phyloP scores from a whole-genome alignment of 805 yeast species.

The Teunomyces atbi region DNA sequence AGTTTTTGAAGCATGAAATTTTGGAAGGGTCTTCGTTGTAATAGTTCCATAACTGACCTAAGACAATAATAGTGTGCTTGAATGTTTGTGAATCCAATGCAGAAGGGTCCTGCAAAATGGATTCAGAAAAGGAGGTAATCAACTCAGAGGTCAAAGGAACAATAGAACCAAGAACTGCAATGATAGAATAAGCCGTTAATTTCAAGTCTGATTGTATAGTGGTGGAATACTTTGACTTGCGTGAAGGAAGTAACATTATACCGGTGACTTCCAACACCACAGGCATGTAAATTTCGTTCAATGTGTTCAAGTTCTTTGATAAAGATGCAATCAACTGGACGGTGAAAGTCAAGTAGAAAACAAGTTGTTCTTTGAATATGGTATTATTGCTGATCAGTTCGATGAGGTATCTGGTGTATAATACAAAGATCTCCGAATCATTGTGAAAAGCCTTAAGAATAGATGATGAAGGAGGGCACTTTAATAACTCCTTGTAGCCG shows the following conservation, averaged over 20 bases:
- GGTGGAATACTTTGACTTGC: slow-evolving; percentile 15
- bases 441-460: slow-evolving; percentile 67
- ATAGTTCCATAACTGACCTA: slow-evolving; percentile 41
- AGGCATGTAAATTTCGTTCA: slow-evolving; percentile 53
- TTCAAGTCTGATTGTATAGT: slow-evolving; percentile 54
- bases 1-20: slow-evolving; percentile 18
- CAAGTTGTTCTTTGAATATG: slow-evolving; percentile 65
- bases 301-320: slow-evolving; percentile 42
- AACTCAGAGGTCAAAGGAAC: slow-evolving; percentile 49
- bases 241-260: slow-evolving; percentile 40
- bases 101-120: slow-evolving; percentile 26
- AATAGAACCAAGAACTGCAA: slow-evolving; percentile 75
- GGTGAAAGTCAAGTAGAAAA: slow-evolving; percentile 74
- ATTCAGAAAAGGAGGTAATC: slow-evolving; percentile 30
- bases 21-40: slow-evolving; percentile 16
- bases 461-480: slow-evolving; percentile 64
- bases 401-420: slow-evolving; percentile 58
- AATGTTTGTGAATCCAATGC: slow-evolving; percentile 18
- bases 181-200: slow-evolving; percentile 77
- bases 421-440: slow-evolving; percentile 64
- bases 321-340: slow-evolving; percentile 68
- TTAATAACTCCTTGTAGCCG: slow-evolving; percentile 62
- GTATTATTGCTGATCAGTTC: slow-evolving; percentile 51
- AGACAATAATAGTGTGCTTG: slow-evolving; percentile 37
- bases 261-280: slow-evolving; percentile 58